Percentiles rank a stretch among this genome's conserved stretches.
These are phyloP conservation scores for Penicillium egyptiacum DNA, from an alignment of 495 filamentous ascomycete genomes.

Conservation along the genomic window DNA sequence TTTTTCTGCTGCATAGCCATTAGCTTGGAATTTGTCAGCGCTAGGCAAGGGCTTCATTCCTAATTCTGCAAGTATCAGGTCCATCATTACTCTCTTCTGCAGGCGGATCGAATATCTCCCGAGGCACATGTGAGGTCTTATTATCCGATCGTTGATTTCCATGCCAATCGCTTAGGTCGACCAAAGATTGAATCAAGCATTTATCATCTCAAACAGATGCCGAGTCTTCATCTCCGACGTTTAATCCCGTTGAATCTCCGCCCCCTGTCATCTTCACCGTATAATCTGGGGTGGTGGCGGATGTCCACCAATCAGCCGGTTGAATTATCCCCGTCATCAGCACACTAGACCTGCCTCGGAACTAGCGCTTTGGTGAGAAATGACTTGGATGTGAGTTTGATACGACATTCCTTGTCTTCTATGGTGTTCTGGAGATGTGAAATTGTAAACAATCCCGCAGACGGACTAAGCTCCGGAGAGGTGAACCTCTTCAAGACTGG, in stretches of 20 bases:
- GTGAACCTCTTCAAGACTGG: constrained; percentile 20
- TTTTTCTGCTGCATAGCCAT: not conserved
- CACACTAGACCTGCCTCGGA: not conserved
- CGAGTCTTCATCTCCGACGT: not conserved
- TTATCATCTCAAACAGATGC: not conserved
- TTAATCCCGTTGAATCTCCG: constrained; percentile 24
- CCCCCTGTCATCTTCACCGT: constrained; percentile 21
- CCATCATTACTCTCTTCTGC: constrained; percentile 5
- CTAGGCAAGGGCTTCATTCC: not conserved
- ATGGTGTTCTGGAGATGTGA: constrained; percentile 8
- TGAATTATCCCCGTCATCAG: not conserved
- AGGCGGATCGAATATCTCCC: constrained; percentile 7
- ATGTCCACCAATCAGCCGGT: constrained; percentile 16
- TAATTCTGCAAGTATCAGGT: not conserved
- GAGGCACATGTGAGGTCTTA: not conserved
- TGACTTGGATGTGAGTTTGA: constrained; percentile 14
- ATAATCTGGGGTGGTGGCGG: not conserved
- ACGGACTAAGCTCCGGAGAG: constrained; percentile 10
- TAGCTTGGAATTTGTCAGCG: not conserved
- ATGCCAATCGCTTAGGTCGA: constrained; percentile 1
- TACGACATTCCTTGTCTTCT: constrained; percentile 1
- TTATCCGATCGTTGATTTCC: not conserved
- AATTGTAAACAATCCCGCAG: constrained; percentile 17
- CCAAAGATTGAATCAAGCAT: not conserved
- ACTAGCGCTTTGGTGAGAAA: constrained; percentile 16